Conservation (phyloP, 805 yeast genomes). For the Candida insectalens region DNA sequence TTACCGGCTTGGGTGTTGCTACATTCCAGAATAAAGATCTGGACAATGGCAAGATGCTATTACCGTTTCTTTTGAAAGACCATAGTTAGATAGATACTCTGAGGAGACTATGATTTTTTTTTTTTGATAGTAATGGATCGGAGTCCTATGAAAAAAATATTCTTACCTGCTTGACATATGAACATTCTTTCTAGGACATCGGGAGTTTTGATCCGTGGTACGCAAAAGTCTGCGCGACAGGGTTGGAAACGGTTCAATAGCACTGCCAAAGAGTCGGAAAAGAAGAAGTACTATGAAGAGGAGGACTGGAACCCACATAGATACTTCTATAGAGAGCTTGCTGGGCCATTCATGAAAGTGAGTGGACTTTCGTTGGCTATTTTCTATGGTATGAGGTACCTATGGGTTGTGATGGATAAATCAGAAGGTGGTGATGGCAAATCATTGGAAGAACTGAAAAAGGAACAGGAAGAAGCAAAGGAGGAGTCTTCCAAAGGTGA, state of each 20-base stretch:
- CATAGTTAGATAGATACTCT: too few relatives aligned
- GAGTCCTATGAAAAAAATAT: too few relatives aligned
- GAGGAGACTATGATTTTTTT: too few relatives aligned
- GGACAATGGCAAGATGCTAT: background rate
- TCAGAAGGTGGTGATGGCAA: slow-evolving; percentile 5
- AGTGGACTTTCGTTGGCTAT: slow-evolving; percentile 34
- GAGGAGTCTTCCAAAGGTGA: background rate
- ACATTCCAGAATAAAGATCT: background rate
- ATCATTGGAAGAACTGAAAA: background rate
- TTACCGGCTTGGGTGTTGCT: slow-evolving; percentile 10
- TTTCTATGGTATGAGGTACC: slow-evolving; percentile 33
- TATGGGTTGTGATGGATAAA: slow-evolving; percentile 34
- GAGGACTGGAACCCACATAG: slow-evolving; percentile 19
- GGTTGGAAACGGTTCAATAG: background rate
- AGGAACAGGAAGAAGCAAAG: background rate
- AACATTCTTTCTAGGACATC: too few relatives aligned
- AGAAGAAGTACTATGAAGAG: slow-evolving; percentile 8
- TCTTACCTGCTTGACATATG: too few relatives aligned
- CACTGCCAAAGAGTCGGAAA: background rate
- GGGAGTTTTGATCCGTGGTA: too few relatives aligned
- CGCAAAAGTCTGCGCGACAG: too few relatives aligned
- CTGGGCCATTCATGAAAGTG: slow-evolving; percentile 36
- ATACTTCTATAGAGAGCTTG: slow-evolving; percentile 36
- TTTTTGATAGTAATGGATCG: too few relatives aligned
- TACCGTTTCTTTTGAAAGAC: slow-evolving; percentile 1